Evolutionary conservation across 2,329 filamentous ascomycete genomes (phyloP), one percentile per base, ranked within the genome.

Genomic region (Sclerotinia borealis): DNA sequence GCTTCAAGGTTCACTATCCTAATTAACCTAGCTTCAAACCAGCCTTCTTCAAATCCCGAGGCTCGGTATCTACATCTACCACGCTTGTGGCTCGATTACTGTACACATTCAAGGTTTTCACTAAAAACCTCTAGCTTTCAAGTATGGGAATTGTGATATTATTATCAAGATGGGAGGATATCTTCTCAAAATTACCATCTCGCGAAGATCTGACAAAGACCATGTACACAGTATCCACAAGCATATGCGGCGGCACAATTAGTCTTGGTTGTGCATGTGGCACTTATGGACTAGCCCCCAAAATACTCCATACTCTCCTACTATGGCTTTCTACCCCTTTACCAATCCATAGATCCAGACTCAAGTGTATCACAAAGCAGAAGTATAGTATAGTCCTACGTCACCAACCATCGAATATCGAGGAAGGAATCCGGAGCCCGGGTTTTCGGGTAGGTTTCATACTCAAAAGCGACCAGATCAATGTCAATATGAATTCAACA

Each of bases 281-380:
- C 19, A 50, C 27, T 22, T 8, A 43, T 15, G 37, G 25, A 56
- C 19, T 9, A n/a, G 31, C 25, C 17, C 36, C 13, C 2, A 6
- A 25, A 34, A 15, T 6, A 15, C n/a, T 19, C 22, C 2, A 11
- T 29, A 39, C 5, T 60, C 17, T 17, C 36, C 31, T 6, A 17
- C 11, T 10, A 22, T 31, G 4, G 31, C 27, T 60, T 59, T 22
- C 43, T 51, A 37, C 29, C 45, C 34, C 34, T 7, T 39, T 37
- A 50, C 31, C 37, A 48, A 36, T 51, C 39, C n/a, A 41, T 22
- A 37, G 22, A 31, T 60, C 45, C 31, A 60, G 58, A 41, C 45
- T 51, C 36, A 17, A 41, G 15, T 37, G n/a, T 29, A 60, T 60
- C 58, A 60, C 58, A 60, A 50, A 60, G 45, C 58, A 60, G 36